Percentiles rank a stretch among this genome's conserved stretches.
phyloP scores from a whole-genome alignment of 495 filamentous ascomycete species.

The Aspergillus asperescens region DNA sequence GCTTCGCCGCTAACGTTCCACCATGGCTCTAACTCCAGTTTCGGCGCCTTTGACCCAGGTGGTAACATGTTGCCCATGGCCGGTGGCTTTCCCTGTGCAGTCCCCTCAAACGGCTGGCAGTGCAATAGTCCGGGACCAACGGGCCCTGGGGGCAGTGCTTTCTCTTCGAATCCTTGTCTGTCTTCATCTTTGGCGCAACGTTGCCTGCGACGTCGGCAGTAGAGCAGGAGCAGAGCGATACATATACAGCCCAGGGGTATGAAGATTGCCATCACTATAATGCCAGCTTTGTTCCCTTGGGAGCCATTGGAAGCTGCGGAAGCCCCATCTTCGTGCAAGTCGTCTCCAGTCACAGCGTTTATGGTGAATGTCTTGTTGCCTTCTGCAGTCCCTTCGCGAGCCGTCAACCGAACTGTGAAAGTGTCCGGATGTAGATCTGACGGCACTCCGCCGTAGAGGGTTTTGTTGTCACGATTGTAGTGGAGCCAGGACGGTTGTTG shows the following conservation, averaged over 20 bases:
- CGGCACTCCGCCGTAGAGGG: slow-evolving; percentile 62
- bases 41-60: slow-evolving; percentile 30
- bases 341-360: slow-evolving; percentile 31
- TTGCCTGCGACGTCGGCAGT: slow-evolving; percentile 38
- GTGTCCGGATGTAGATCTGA: slow-evolving; percentile 33
- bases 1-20: slow-evolving; percentile 32
- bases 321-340: slow-evolving; percentile 4
- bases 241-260: slow-evolving; percentile 35
- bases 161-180: slow-evolving; percentile 20
- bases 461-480: slow-evolving; percentile 52
- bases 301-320: slow-evolving; percentile 6
- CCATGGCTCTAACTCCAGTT: slow-evolving; percentile 34
- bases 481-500: slow-evolving; percentile 58
- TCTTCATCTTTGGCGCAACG: slow-evolving; percentile 25
- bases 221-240: slow-evolving; percentile 36
- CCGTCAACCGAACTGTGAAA: slow-evolving; percentile 47
- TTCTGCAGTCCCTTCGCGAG: slow-evolving; percentile 40
- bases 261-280: slow-evolving; percentile 42
- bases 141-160: slow-evolving; percentile 21
- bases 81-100: slow-evolving; percentile 17
- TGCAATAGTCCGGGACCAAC: slow-evolving; percentile 25
- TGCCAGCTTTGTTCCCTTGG: slow-evolving; percentile 32
- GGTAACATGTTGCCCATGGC: slow-evolving; percentile 5
- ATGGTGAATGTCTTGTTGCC: slow-evolving; percentile 50
- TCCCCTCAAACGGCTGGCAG: slow-evolving; percentile 27